Conservation (phyloP, 2,329 filamentous ascomycete species). For the Fonsecaea pedrosoi region DNA sequence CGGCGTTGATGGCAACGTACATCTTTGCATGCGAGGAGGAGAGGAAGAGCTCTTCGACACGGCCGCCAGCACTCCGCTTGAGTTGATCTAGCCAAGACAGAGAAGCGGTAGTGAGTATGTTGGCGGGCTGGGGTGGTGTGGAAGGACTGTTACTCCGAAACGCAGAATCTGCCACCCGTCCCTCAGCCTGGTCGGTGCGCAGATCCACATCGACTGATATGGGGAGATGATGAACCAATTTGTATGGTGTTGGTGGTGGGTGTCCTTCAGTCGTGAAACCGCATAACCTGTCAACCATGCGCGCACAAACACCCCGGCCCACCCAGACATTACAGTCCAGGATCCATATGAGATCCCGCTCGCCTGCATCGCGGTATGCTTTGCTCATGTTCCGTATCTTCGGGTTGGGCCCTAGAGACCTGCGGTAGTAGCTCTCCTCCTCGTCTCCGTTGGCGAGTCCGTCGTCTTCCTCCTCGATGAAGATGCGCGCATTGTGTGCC, state of each 20-base stretch:
- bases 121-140: not conserved
- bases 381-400: constrained; percentile 97
- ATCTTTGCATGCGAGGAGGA: constrained; percentile 94
- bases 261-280: constrained; percentile 63
- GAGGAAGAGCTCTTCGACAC: constrained; percentile 94
- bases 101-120: not conserved
- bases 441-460: constrained; percentile 49
- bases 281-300: constrained; percentile 87
- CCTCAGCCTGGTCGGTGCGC: constrained; percentile 23
- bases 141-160: constrained; percentile 25
- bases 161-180: constrained; percentile 15
- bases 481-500: constrained; percentile 70
- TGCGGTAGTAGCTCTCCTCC: constrained; percentile 52
- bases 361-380: constrained; percentile 80
- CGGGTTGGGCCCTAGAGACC: constrained; percentile 83
- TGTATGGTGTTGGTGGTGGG: constrained; percentile 66
- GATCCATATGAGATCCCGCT: constrained; percentile 89
- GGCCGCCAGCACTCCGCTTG: constrained; percentile 63
- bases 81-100: not conserved
- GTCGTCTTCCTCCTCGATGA: constrained; percentile 83
- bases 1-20: constrained; percentile 95
- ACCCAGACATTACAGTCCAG: constrained; percentile 98
- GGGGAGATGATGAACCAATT: constrained; percentile 94
- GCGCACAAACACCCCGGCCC: constrained; percentile 74
- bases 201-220: constrained; percentile 76